Conservation (phyloP, 139 green algal genomes). For the Chlorella sorokiniana region DNA sequence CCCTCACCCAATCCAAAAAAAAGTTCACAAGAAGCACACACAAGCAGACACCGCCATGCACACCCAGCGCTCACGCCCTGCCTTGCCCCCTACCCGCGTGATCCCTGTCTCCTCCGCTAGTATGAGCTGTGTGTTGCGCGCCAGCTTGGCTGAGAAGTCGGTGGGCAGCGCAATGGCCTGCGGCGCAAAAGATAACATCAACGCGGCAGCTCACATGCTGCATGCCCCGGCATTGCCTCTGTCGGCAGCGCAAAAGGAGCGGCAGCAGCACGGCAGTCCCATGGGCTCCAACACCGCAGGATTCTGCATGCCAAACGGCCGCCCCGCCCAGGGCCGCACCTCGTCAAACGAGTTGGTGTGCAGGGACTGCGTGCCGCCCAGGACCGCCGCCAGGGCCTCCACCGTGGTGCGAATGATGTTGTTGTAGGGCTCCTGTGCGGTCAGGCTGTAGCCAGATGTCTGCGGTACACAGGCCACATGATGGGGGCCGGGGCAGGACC, state of each 20-base stretch:
- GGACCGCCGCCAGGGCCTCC: constrained; percentile 64
- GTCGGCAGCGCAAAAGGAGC: too few species aligned
- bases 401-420: constrained; percentile 62
- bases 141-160: constrained; percentile 61
- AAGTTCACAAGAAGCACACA: too few species aligned
- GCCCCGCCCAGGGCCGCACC: neutral
- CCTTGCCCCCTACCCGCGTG: constrained; percentile 30
- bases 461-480: constrained; percentile 26
- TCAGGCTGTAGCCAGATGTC: constrained; percentile 60
- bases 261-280: too few species aligned
- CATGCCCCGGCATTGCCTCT: too few species aligned
- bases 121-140: constrained; percentile 75
- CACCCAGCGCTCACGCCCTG: neutral
- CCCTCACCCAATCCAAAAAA: too few species aligned
- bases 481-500: neutral
- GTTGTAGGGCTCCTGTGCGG: constrained; percentile 60
- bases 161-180: constrained; percentile 69
- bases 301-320: neutral
- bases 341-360: constrained; percentile 82
- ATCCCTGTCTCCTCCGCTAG: constrained; percentile 69
- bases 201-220: too few species aligned
- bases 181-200: neutral
- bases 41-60: too few species aligned
- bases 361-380: constrained; percentile 75
- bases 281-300: too few species aligned